Conservation (phyloP, 139 green algal genomes). For the Chlamydomonas urium region DNA sequence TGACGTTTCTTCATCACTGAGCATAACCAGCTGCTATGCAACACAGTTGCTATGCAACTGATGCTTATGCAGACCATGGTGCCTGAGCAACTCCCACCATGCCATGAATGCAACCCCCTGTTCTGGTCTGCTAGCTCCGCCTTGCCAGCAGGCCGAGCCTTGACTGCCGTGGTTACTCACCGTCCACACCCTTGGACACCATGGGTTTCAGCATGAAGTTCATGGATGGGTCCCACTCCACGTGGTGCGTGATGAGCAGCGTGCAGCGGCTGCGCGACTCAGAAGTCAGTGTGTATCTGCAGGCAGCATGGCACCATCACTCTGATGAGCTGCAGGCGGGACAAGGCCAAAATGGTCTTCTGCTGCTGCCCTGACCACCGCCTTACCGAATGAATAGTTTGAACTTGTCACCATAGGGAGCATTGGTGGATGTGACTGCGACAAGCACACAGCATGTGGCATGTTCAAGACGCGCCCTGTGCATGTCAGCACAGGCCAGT, state of each 20-base stretch:
- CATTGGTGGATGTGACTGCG: conserved; percentile 21
- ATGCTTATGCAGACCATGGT: too few relatives aligned
- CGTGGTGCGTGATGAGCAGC: not conserved
- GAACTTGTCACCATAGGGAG: conserved; percentile 49
- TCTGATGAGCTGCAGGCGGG: not conserved
- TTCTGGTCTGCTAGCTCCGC: too few relatives aligned
- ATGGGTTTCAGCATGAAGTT: conserved; percentile 6
- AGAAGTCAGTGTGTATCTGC: not conserved
- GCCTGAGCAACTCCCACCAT: too few relatives aligned
- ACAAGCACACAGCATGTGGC: conserved; percentile 42
- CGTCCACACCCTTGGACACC: not conserved
- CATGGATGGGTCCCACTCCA: conserved; percentile 12
- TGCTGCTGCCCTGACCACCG: not conserved
- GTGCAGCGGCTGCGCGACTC: not conserved
- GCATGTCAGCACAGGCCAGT: too few relatives aligned
- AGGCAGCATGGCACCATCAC: not conserved
- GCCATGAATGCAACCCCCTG: too few relatives aligned
- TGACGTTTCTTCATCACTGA: too few relatives aligned
- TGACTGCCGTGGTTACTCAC: too few relatives aligned
- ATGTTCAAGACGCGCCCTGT: too few relatives aligned
- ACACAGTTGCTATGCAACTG: too few relatives aligned
- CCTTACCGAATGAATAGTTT: conserved; percentile 32
- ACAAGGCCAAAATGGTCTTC: not conserved
- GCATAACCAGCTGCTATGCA: too few relatives aligned
- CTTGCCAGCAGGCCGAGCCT: too few relatives aligned